phyloP scores from a whole-genome alignment of 345 rosid genomes.

The Psidium friedrichsthalianum region DNA sequence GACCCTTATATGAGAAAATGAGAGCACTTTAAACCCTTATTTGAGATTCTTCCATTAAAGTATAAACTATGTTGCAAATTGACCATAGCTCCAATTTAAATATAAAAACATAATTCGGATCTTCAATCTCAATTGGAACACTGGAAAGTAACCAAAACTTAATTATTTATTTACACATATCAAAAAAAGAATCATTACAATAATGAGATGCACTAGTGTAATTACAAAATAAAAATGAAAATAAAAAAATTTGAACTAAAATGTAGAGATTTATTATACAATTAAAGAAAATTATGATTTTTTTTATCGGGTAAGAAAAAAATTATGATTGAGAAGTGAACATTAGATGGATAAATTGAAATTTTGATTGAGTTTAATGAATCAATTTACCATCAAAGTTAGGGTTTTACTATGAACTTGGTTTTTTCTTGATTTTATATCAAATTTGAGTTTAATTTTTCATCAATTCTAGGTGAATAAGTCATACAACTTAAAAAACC shows the following conservation, averaged over 20 bases:
- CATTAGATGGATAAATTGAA: background rate
- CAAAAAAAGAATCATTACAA: background rate
- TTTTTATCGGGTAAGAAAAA: background rate
- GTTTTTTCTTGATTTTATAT: background rate
- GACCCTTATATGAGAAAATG: too few relatives aligned
- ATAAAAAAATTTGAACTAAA: background rate
- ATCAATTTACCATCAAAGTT: background rate
- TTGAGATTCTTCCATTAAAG: background rate
- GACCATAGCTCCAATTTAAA: background rate
- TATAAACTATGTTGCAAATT: background rate
- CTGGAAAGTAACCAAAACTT: background rate
- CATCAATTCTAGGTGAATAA: background rate
- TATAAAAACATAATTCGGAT: background rate
- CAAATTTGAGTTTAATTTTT: background rate
- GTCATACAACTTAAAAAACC: background rate
- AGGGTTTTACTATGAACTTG: background rate
- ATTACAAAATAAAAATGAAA: background rate
- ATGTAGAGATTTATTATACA: background rate
- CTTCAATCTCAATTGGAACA: background rate
- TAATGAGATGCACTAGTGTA: background rate
- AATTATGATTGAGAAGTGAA: background rate
- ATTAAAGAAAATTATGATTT: background rate
- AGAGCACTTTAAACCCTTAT: too few relatives aligned
- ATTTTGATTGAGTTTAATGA: background rate
- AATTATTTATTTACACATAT: background rate